phyloP scores from a whole-genome alignment of 225 moss, liverwort and hornwort species.

The Marchantia paleacea region DNA sequence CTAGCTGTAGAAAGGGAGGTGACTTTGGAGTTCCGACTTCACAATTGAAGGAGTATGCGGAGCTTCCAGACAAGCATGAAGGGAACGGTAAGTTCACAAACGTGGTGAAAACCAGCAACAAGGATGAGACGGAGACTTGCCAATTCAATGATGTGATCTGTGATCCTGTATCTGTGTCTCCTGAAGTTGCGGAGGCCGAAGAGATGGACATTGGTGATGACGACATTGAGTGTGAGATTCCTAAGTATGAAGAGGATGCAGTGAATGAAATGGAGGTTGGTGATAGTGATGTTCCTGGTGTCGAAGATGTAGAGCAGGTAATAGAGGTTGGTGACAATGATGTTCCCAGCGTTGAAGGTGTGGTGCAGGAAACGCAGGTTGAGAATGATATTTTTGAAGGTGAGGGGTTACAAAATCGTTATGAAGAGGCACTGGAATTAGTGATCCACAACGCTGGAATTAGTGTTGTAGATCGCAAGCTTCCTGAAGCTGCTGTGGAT shows the following conservation, averaged over 20 bases:
- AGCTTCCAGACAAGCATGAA: not conserved
- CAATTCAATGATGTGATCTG: not conserved
- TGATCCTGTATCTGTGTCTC: constrained; percentile 11
- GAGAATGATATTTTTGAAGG: constrained; percentile 9
- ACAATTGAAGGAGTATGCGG: not conserved
- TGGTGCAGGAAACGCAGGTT: not conserved
- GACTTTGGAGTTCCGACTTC: not conserved
- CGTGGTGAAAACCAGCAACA: not conserved
- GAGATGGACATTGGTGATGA: constrained; percentile 19
- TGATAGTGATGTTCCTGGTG: not conserved
- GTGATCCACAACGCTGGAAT: not conserved
- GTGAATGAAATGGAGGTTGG: not conserved
- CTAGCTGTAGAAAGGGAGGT: not conserved
- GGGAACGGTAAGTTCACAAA: constrained; percentile 7
- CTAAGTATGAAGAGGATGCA: not conserved
- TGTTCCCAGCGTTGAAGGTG: not conserved
- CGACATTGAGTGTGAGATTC: constrained; percentile 6
- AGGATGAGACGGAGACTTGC: constrained; percentile 6
- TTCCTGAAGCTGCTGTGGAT: constrained; percentile 9
- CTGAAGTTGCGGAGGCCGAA: not conserved
- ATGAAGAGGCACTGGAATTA: not conserved
- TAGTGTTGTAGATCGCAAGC: not conserved
- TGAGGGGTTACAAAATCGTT: not conserved
- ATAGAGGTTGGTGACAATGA: not conserved
- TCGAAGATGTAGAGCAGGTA: not conserved